These are phyloP conservation scores for Blastocladiella emersonii DNA, from an alignment of 371 early-diverging fungal genomes.

Conservation along the genomic window DNA sequence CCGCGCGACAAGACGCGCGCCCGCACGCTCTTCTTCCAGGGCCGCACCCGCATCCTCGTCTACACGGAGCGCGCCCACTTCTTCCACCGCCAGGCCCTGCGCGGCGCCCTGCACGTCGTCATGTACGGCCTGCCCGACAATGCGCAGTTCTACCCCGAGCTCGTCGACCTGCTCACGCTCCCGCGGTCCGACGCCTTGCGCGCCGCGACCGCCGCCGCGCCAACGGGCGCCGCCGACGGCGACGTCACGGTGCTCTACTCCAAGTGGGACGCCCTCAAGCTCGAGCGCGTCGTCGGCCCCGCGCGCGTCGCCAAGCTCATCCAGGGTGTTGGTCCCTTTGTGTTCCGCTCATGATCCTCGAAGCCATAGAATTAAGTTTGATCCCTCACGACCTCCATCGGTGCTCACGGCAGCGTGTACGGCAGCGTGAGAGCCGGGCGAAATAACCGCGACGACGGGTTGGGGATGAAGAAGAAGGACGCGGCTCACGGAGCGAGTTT, in stretches of 20 bases:
- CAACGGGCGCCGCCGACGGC: conserved; percentile 4
- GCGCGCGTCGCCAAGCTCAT: conserved; percentile 58
- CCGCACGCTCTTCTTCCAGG: conserved; percentile 64
- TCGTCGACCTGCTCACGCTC: conserved; percentile 48
- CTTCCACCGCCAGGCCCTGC: conserved; percentile 67
- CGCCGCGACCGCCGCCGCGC: conserved; percentile 31
- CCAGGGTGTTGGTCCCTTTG: conserved; percentile 23
- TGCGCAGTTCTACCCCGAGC: conserved; percentile 75
- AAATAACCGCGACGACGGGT: no score
- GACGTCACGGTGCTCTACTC: conserved; percentile 50
- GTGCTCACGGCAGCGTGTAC: no score
- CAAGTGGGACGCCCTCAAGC: conserved; percentile 63
- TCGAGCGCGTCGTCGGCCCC: conserved; percentile 83
- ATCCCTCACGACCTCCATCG: no score
- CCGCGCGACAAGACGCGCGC: conserved; percentile 54
- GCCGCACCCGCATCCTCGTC: conserved; percentile 56
- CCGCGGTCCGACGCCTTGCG: conserved; percentile 5
- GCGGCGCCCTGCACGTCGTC: conserved; percentile 68
- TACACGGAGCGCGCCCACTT: conserved; percentile 90
- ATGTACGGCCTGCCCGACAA: conserved; percentile 84
- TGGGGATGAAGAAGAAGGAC: no score
- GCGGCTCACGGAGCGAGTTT: no score
- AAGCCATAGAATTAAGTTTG: no score
- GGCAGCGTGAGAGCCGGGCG: no score
- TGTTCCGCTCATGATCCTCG: conserved; percentile 1